These are phyloP conservation scores for Aspergillus ruber DNA, from an alignment of 2,329 filamentous ascomycete genomes.

Conservation along the genomic window DNA sequence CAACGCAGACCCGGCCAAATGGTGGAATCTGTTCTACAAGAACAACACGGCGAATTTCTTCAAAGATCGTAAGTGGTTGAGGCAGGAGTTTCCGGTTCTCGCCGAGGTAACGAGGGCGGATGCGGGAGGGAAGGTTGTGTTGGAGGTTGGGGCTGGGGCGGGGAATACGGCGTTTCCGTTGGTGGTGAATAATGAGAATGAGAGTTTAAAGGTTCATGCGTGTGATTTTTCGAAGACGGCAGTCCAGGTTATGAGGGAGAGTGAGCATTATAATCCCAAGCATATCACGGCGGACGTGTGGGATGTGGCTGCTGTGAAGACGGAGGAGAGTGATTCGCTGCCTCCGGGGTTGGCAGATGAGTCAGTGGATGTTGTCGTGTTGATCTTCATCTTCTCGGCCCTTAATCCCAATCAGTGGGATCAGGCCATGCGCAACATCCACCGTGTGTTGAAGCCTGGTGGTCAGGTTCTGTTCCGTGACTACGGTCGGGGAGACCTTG, in stretches of 20 bases:
- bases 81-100: slow-evolving; percentile 91
- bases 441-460: slow-evolving; percentile 77
- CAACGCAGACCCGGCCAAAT: slow-evolving; percentile 83
- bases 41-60: slow-evolving; percentile 98
- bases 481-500: slow-evolving; percentile 90
- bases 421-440: slow-evolving; percentile 72
- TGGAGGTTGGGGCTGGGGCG: slow-evolving; percentile 91
- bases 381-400: slow-evolving; percentile 97
- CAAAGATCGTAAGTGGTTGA: slow-evolving; percentile 96
- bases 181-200: slow-evolving; percentile 75
- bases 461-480: slow-evolving; percentile 94
- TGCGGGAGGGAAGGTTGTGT: slow-evolving; percentile 62
- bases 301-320: slow-evolving; percentile 66
- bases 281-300: slow-evolving; percentile 86
- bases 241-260: slow-evolving; percentile 80
- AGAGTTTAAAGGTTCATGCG: slow-evolving; percentile 74
- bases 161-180: slow-evolving; percentile 96
- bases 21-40: slow-evolving; percentile 98
- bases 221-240: slow-evolving; percentile 96
- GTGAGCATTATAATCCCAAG: slow-evolving; percentile 66
- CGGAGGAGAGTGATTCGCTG: slow-evolving; percentile 46
- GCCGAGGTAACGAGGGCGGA: slow-evolving; percentile 64
- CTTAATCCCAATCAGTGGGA: slow-evolving; percentile 79
- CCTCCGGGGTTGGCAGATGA: slow-evolving; percentile 70
- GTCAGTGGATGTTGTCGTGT: slow-evolving; percentile 83